Base-by-base conservation (phyloP, 2,329 filamentous ascomycete species). In the Aureobasidium sp. region DNA sequence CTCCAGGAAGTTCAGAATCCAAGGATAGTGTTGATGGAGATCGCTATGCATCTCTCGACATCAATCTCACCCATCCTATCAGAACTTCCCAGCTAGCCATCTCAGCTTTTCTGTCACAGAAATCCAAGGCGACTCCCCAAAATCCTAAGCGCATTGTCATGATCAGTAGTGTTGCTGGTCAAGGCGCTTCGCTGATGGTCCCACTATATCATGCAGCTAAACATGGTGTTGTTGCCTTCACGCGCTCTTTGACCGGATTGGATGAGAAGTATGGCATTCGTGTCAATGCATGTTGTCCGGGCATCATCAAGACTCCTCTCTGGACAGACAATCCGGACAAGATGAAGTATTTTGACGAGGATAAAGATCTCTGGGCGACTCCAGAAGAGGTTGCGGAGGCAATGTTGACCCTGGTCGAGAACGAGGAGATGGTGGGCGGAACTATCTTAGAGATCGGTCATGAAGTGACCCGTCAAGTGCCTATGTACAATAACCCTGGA, bases 291-390 rank as follows among this genome's bases (percentile, higher is more conserved):
- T 83, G 86, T 2, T 82, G 83, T 17, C 84, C 84, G 0, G 84
- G 84, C 0, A 71, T 85, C 1, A 83, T 86, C 66, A 84, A 80
- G 64, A 86, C 84, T 13, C 84, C 84, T 7, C 71, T 86, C 5
- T 87, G 83, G 82, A 83, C 79, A 0, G 83, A 86, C 2, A 77
- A 85, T 66, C 82, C 82, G 0, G 83, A 86, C 70, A 87, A 86
- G 69, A 57, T 85, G 67, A 74, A 74, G 63, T 78, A 81, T 65
- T 63, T 86, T 0, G 76, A 80, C 41, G 71, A 75, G 26, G 69
- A 64, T 3, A 69, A 71, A n/a, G 72, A 77, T 34, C 70, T 67
- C 9, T 86, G 83, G 83, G 82, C 84, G 15, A 82, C 79, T n/a
- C 76, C 83, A 0, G 82, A 86, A 66, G 82, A 86, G 66, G 83